Conservation (phyloP, 1,284 basidiomycete genomes). For the Ganoderma resinaceum region DNA sequence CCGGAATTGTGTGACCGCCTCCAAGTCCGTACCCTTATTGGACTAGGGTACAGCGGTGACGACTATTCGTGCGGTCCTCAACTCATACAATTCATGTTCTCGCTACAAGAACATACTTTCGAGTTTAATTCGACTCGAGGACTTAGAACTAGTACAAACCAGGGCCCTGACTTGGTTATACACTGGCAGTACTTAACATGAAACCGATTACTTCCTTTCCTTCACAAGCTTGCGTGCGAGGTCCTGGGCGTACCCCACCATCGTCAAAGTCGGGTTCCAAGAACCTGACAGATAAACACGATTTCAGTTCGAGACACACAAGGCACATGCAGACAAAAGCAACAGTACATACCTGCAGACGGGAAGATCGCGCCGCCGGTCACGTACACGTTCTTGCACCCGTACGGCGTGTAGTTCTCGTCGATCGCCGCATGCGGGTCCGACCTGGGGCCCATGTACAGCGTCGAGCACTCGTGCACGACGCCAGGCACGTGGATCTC, state of each 20-base stretch:
- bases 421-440: constrained; percentile 11
- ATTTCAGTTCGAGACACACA: background rate
- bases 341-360: constrained; percentile 7
- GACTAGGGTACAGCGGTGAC: too few relatives aligned
- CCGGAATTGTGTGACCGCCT: too few relatives aligned
- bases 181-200: background rate
- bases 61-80: background rate
- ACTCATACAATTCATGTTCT: background rate
- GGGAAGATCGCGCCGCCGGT: constrained; percentile 15
- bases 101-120: background rate
- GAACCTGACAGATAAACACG: too few relatives aligned
- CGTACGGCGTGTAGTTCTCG: constrained; percentile 4
- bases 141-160: background rate
- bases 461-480: constrained; percentile 31
- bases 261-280: constrained; percentile 1
- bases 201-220: background rate
- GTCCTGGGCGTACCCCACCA: constrained; percentile 4
- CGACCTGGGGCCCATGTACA: constrained; percentile 15
- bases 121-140: background rate
- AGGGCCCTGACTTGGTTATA: background rate
- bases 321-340: background rate
- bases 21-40: too few relatives aligned
- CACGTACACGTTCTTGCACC: constrained; percentile 12
- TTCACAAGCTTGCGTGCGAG: constrained; percentile 2
- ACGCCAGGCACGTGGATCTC: constrained; percentile 23